Conservation (phyloP, 2,329 filamentous ascomycete genomes). For the Ophiostoma perfectum region DNA sequence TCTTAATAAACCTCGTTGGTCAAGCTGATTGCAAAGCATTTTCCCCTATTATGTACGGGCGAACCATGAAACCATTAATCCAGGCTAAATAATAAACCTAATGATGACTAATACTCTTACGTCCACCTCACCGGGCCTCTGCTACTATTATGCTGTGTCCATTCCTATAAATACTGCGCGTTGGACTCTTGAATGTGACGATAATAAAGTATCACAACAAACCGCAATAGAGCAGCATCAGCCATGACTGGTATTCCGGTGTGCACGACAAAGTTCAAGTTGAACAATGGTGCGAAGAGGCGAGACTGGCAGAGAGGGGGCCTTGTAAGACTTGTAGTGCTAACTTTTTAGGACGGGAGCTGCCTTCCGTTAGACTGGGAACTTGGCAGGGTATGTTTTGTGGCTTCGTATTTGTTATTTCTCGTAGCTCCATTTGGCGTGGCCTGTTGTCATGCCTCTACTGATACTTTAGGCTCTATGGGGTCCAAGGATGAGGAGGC, state of each 20-base stretch:
- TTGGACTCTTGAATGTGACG: neutral
- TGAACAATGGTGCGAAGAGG: neutral
- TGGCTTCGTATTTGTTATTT: too few species aligned
- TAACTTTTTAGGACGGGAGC: neutral
- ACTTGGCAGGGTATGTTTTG: neutral
- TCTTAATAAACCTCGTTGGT: too few species aligned
- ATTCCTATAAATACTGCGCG: too few species aligned
- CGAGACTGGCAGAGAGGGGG: too few species aligned
- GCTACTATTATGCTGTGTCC: neutral
- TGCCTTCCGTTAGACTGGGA: neutral
- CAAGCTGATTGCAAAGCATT: too few species aligned
- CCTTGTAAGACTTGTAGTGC: neutral
- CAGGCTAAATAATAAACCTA: too few species aligned
- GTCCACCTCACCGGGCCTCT: neutral
- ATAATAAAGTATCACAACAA: neutral
- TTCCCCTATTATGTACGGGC: too few species aligned
- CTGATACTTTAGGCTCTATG: neutral
- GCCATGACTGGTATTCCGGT: neutral
- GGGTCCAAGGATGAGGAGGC: neutral
- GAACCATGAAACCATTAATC: too few species aligned
- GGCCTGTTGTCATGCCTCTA: too few species aligned
- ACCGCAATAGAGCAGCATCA: neutral
- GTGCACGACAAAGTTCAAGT: neutral
- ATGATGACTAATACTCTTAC: too few species aligned
- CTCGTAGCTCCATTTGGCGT: too few species aligned